Evolutionary conservation across 2,329 filamentous ascomycete genomes (phyloP).

Genomic region (Fusarium nodosum): DNA sequence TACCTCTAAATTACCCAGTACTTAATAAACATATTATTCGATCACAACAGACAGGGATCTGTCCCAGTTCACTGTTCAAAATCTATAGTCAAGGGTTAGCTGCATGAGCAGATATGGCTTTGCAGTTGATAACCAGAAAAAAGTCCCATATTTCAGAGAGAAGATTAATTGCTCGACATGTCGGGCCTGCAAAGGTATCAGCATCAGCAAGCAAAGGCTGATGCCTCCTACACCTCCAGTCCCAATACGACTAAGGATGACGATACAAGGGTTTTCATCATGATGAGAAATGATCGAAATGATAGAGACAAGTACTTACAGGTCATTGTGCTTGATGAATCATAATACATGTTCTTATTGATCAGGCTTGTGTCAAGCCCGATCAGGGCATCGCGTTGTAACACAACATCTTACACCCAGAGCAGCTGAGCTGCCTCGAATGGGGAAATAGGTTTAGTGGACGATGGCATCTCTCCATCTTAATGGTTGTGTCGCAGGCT

Average conservation of each 20-base stretch:
- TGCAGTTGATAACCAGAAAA: conserved; percentile 1
- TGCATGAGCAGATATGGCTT: conserved; percentile 12
- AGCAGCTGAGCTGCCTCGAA: neutral
- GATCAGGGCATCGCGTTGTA: neutral
- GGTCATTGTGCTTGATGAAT: neutral
- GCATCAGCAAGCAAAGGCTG: conserved; percentile 47
- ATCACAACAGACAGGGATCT: neutral
- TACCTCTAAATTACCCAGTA: neutral
- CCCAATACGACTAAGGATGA: conserved; percentile 93
- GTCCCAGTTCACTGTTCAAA: neutral
- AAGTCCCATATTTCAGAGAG: conserved; percentile 61
- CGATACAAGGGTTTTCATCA: conserved; percentile 91
- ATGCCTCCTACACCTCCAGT: conserved; percentile 53
- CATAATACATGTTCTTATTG: neutral
- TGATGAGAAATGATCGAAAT: conserved; percentile 51
- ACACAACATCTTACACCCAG: neutral
- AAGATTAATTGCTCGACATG: conserved; percentile 68
- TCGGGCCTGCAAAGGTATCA: conserved; percentile 53
- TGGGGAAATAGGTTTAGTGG: neutral
- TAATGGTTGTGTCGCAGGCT: neutral
- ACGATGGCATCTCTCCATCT: neutral
- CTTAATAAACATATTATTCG: neutral
- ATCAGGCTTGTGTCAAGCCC: neutral
- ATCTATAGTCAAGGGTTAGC: conserved; percentile 36
- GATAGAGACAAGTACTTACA: conserved; percentile 30